Evolutionary conservation across 495 filamentous ascomycete species (phyloP), one percentile per base, ranked within the genome.

Genomic region (Trypethelium eluteriae): DNA sequence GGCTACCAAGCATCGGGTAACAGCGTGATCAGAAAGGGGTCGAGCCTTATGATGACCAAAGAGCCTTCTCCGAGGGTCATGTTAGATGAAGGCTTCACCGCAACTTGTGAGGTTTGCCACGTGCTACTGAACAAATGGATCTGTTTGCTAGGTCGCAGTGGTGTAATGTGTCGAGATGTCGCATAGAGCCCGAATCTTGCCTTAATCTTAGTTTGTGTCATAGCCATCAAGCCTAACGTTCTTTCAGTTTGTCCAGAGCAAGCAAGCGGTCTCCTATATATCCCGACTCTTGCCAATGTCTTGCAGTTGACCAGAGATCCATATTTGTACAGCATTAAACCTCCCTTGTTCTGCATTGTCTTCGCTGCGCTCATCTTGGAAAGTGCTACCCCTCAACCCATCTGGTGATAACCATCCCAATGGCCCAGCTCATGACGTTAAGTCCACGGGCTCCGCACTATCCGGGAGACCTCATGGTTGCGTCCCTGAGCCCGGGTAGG

Each of bases 201-300:
- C 7, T 32, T 2, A 59, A 6, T 32, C 34, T 4, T 11, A 59
- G 25, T 7, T 36, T 35, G 18, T 59, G 53, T 59, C 53, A 18
- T 32, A 18, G 10, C 53, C 32, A 35, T 3, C 34, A 32, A 59
- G 53, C 2, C 53, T 32, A 18, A 59, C 6, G 25, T 7, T 14
- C 32, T 7, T 36, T 59, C 18, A 36, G 53, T 59, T 59, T 59
- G 53, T 59, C 14, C 14, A 3, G 32, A 59, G 53, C 53, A 59
- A 59, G 53, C 53, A 59, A 59, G 11, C 53, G 36, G 18, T 36
- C 53, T 59, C 36, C 53, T 59, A 18, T 59, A 7, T 53, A 59
- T 34, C 25, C 25, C 25, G 25, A 25, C 25, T 25, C 25, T 25
- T 25, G 25, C 25, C 25, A 25, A 25, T 25, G 25, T 25, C 25